Base-by-base conservation (phyloP, 1,284 basidiomycete genomes). In the Farysia itapuensis region DNA sequence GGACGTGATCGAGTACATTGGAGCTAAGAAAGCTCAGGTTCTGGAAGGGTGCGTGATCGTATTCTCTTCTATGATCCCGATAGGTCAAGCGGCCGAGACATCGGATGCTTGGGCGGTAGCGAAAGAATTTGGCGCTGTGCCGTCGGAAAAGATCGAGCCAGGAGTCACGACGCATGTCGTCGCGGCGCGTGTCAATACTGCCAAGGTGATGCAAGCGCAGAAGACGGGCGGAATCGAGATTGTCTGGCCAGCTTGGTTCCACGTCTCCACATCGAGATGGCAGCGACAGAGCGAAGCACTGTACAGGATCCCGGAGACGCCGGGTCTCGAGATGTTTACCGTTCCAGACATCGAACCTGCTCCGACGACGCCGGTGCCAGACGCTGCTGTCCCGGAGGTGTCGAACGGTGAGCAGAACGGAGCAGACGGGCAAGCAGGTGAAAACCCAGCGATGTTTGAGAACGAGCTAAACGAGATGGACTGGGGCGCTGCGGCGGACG, bases 11-110 rank as follows among this genome's bases (percentile, higher is more conserved):
- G 79, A 79, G 47, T 92, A 97, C 46, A 92, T 98, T 46, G 86
- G 88, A 14, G 80, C 81, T 39, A 82, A 93, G 75, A 89, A 95
- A 53, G 75, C 81, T 18, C 81, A 84, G 48, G 87, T 90, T 0
- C 81, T 98, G 15, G 80, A 82, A 20, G 89, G 87, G 19, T 83
- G 86, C 33, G 84, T 87, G 66, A 83, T 98, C 20, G 81, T 93
- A 22, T 97, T 98, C 77, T 95, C 93, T 0, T 89, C 90, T 40
- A 85, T 98, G 33, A 92, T 97, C 45, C 92, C 94, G 2, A 83
- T 93, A 19, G 86, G 90, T 58, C 84, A 84, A 7, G 80, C 80
- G 50, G 86, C 89, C 21, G 86, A 91, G 72, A 81, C 64, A 77
- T 87, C 88, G 13, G 89, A 94, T 61, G 84, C 91, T 39, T 97